Percentiles rank a stretch among this genome's conserved stretches.
phyloP scores from a whole-genome alignment of 129 eudicot species.

The Gnaphalium uliginosum region DNA sequence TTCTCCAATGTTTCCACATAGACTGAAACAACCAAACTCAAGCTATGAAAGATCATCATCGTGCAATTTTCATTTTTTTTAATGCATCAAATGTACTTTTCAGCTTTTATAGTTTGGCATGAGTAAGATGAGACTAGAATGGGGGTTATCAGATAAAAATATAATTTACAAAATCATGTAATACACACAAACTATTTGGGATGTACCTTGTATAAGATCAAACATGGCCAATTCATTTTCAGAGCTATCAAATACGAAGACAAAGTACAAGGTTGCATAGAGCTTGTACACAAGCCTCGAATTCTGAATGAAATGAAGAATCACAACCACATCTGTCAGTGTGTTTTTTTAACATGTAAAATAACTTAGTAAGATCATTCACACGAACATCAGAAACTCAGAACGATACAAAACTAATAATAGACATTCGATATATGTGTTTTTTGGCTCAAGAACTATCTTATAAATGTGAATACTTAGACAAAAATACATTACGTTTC shows the following conservation, averaged over 20 bases:
- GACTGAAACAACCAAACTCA: slow-evolving; percentile 40
- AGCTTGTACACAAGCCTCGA: slow-evolving; percentile 65
- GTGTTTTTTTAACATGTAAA: not conserved
- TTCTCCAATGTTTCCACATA: slow-evolving; percentile 76
- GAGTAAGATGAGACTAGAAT: not conserved
- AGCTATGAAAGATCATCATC: not conserved
- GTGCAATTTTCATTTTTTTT: not conserved
- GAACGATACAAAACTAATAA: not conserved
- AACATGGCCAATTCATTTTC: slow-evolving; percentile 90
- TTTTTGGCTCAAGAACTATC: not conserved
- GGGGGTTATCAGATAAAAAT: no score
- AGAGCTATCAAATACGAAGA: slow-evolving; percentile 66
- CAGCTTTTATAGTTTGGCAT: not conserved
- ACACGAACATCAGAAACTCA: not conserved
- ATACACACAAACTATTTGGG: not conserved
- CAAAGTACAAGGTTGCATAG: slow-evolving; percentile 69
- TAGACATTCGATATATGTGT: not conserved
- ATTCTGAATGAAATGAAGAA: slow-evolving; percentile 47
- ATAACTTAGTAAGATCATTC: not conserved
- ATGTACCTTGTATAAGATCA: slow-evolving; percentile 76
- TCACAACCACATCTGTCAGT: not conserved
- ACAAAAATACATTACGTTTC: not conserved
- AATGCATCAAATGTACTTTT: not conserved
- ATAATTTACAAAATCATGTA: not conserved
- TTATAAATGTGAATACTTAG: not conserved